Base-by-base conservation (phyloP, 2,329 filamentous ascomycete genomes). In the Acrocalymma vagum region DNA sequence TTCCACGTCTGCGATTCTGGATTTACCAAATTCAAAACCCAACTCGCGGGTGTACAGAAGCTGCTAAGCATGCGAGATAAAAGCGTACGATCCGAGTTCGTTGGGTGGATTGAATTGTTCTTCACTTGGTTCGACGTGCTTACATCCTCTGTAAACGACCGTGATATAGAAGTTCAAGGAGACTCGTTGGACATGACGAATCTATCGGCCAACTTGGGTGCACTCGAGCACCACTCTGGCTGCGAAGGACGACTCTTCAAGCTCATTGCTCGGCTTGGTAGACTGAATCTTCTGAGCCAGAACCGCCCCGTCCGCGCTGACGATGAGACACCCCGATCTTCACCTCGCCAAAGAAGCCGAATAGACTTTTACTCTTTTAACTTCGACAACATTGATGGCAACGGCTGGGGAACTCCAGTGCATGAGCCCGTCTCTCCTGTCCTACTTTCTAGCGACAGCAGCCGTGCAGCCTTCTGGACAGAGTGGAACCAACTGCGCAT, bases 111-210 rank as follows among this genome's bases (percentile, higher is more conserved):
- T 75, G 89, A 95, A 60, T 85, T 90, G 27, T 84, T 96, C 55
- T 96, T 96, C 63, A 94, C 90, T 22, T 95, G 93, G 79, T 95
- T 95, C 64, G 93, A 96, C 67, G 90, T 92, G 39, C 90, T 96
- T 73, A 91, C 90, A 0, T 90, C 90, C 25, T 92, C 88, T 36
- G 90, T 95, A 63, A 96, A 96, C 58, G 89, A 96, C 69, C 84
- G 92, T 35, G 92, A 96, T 70, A 84, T 88, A 20, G 90, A 95
- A 67, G 81, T 96, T 13, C 78, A 79, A 24, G 81, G 81, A 17
- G 76, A 79, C 22, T 81, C 80, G 35, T 68, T 87, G 22, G 84
- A 87, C 51, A 82, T 85, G 72, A 78, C 83, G 42, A 76, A 82
- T 45, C 78, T 84, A 49, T 81, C 83, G 9, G 77, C 82, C 18